Percentiles rank a stretch among this genome's conserved stretches.
Evolutionary conservation across 257 asterid genomes (phyloP).

Genomic region (Scutellaria baicalensis): DNA sequence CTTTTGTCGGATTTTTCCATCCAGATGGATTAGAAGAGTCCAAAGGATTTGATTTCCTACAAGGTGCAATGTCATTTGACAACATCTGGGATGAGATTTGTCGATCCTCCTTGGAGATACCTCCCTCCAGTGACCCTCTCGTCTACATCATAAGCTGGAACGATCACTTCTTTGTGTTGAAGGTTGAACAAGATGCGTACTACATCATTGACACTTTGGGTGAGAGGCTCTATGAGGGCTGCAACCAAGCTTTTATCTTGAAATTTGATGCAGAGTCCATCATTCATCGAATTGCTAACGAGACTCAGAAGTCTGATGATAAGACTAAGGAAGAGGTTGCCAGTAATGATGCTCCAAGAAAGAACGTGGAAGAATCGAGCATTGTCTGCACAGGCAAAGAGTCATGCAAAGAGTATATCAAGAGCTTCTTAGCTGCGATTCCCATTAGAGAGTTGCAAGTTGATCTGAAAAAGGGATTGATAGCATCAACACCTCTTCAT

Average conservation of each 20-base stretch:
- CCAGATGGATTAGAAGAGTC: constrained; percentile 53
- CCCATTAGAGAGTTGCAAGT: constrained; percentile 55
- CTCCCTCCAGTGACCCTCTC: constrained; percentile 12
- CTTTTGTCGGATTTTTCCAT: constrained; percentile 73
- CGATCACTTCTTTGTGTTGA: constrained; percentile 71
- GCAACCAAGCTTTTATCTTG: constrained; percentile 77
- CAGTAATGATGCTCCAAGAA: not conserved
- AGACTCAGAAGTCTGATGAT: constrained; percentile 25
- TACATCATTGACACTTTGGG: constrained; percentile 80
- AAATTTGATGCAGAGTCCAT: constrained; percentile 56
- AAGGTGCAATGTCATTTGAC: constrained; percentile 78
- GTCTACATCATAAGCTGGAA: constrained; percentile 82
- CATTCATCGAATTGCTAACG: constrained; percentile 24
- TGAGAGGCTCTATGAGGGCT: constrained; percentile 81
- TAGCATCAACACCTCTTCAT: constrained; percentile 53
- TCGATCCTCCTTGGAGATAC: constrained; percentile 11
- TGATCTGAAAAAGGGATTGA: constrained; percentile 50
- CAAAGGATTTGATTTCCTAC: constrained; percentile 52
- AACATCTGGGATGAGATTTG: constrained; percentile 76
- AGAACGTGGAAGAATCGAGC: constrained; percentile 20
- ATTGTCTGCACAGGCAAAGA: constrained; percentile 44
- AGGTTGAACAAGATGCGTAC: constrained; percentile 59
- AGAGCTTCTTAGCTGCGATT: constrained; percentile 62
- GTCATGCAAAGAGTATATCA: constrained; percentile 61
- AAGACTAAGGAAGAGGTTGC: constrained; percentile 13